Base-by-base conservation (phyloP, 202 grass and related monocot species). In the Brachypodium distachyon region DNA sequence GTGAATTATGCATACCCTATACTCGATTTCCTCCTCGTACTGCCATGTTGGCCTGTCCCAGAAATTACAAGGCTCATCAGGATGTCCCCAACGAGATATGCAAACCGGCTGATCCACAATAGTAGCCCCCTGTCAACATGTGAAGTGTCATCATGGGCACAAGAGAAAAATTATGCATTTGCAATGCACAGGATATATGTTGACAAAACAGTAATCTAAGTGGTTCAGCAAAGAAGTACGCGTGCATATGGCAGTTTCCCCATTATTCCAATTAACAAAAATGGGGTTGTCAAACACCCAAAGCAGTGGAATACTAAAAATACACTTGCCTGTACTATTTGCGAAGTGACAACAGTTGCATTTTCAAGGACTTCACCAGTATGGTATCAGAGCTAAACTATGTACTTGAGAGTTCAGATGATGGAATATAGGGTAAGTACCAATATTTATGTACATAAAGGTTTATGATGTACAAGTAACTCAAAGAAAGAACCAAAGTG, bases 91-190 rank as follows among this genome's bases (percentile, higher is more conserved):
- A 13, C 68, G 81, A 66, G 83, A 77, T 85, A 99, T 99, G 78
- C 91, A 99, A 13, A 99, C 91, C 0, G 84, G 89, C 80, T 99
- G 96, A 90, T 99, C 96, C 53, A 95, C 87, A 76, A 99, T 99
- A 49, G 91, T 95, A 77, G 96, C 91, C 36, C 96, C 96, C 96
- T 99, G 67, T 65, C 1, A 85, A 37, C 34, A 90, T 61, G 10
- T 2, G 0, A 71, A 71, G 22, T 54, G 32, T 33, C 6, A 0
- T 64, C 13, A 80, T 48, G 18, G 14, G 3, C 25, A 59, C 42
- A 39, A 74, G 12, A 44, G 0, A 53, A 0, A 36, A 54, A 49
- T 1, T 25, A 7, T 5, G 7, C 69, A 41, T 28, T 79, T 63
- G 27, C 22, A 61, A 72, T 79, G 16, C 27, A 39, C 3, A 12